phyloP scores from a whole-genome alignment of 305 asterid species.

The Rubia balearica region DNA sequence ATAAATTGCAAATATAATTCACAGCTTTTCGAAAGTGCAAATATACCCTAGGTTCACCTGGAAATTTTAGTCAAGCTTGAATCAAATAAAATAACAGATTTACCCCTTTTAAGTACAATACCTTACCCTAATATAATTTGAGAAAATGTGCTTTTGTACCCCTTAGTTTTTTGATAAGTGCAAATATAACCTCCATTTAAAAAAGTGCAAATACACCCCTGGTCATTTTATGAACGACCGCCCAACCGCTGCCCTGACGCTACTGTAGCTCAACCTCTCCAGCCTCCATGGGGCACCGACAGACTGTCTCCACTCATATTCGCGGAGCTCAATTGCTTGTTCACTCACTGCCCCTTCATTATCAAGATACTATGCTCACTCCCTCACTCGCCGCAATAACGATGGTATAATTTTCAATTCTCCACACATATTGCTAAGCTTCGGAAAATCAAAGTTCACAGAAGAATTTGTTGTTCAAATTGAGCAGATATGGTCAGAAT shows the following conservation, averaged over 20 bases:
- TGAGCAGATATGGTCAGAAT: constrained; percentile 77
- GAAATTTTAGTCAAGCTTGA: too few species aligned
- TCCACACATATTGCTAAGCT: too few species aligned
- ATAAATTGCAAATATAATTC: too few species aligned
- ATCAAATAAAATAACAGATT: too few species aligned
- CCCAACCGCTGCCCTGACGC: constrained; percentile 4
- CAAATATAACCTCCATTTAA: too few species aligned
- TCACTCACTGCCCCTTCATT: constrained; percentile 54
- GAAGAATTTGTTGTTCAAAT: constrained; percentile 38
- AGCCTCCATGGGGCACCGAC: constrained; percentile 58
- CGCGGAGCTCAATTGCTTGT: constrained; percentile 65
- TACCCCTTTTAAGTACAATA: too few species aligned
- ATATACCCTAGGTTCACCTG: too few species aligned
- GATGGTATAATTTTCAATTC: too few species aligned
- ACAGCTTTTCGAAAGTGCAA: too few species aligned
- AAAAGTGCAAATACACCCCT: background rate
- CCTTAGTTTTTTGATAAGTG: too few species aligned
- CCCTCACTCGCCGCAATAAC: background rate
- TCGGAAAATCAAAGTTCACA: background rate
- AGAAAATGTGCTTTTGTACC: too few species aligned
- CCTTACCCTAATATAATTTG: too few species aligned
- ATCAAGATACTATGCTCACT: constrained; percentile 40
- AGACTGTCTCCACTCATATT: constrained; percentile 66
- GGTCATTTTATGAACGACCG: background rate
- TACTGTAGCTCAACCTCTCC: background rate